Percentiles rank a stretch among this genome's conserved stretches.
Conservation (phyloP, 495 filamentous ascomycete genomes). For the Beverwykella pulmonaria region DNA sequence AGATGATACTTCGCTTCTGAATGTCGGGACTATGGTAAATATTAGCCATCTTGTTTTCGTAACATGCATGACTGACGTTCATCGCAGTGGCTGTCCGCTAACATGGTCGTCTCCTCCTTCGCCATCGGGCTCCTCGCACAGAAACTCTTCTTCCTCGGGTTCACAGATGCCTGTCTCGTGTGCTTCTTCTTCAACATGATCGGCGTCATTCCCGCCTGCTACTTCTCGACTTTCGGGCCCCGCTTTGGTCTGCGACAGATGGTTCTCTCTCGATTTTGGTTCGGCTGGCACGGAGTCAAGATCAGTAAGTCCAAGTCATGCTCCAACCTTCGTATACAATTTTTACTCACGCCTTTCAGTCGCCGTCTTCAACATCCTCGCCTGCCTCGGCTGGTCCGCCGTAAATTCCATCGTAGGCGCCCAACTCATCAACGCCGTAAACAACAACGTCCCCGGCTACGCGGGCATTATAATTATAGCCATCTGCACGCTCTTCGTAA, state of each 20-base stretch:
- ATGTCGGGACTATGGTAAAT: constrained; percentile 75
- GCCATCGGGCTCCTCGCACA: constrained; percentile 76
- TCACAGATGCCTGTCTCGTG: constrained; percentile 74
- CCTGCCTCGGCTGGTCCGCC: constrained; percentile 59
- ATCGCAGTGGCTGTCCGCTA: constrained; percentile 75
- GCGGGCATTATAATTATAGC: constrained; percentile 80
- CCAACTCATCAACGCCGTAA: constrained; percentile 77
- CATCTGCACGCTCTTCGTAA: constrained; percentile 68
- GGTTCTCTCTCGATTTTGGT: constrained; percentile 82
- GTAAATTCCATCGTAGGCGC: constrained; percentile 79
- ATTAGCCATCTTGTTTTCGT: not conserved
- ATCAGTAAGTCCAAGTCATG: constrained; percentile 27
- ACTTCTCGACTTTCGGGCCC: constrained; percentile 80
- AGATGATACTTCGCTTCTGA: constrained; percentile 62
- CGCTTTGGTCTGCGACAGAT: constrained; percentile 79
- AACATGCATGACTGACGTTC: not conserved
- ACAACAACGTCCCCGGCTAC: constrained; percentile 46
- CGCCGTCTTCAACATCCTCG: constrained; percentile 73
- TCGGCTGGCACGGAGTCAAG: constrained; percentile 36
- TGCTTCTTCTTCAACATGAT: constrained; percentile 80
- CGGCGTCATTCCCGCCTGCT: constrained; percentile 72
- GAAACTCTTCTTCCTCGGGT: constrained; percentile 68
- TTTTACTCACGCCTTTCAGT: no score
- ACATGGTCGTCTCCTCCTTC: constrained; percentile 83
- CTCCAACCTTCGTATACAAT: no score